These are phyloP conservation scores for Linanthus parryae DNA, from an alignment of 148 eudicot species.

Conservation along the genomic window DNA sequence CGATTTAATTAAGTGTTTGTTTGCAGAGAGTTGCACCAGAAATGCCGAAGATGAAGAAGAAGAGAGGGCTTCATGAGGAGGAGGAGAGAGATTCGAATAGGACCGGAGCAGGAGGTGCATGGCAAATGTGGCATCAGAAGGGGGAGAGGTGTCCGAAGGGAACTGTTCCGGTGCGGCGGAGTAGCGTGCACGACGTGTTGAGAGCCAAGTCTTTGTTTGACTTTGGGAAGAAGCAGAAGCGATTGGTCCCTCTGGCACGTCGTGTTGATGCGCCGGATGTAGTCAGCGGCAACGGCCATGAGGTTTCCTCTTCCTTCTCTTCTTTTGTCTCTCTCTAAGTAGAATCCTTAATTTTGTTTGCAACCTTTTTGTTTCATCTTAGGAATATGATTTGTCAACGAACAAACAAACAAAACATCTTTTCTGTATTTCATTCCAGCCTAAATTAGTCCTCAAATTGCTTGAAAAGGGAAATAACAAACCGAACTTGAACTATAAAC, in stretches of 20 bases:
- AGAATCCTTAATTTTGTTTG: no score
- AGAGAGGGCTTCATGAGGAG: conserved; percentile 5
- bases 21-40: conserved; percentile 58
- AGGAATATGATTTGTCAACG: no score
- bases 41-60: conserved; percentile 42
- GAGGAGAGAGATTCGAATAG: conserved; percentile 13
- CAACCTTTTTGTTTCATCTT: no score
- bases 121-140: conserved; percentile 88
- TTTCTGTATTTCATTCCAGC: no score
- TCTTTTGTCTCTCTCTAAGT: no score
- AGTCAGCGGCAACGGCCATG: conserved; percentile 87
- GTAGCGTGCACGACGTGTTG: conserved; percentile 65
- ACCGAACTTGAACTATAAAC: no score
- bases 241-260: conserved; percentile 20
- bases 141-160: conserved; percentile 74
- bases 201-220: conserved; percentile 87
- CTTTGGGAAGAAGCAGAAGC: conserved; percentile 64
- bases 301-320: conserved; percentile 34
- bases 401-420: no score
- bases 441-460: no score
- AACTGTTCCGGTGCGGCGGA: conserved; percentile 78
- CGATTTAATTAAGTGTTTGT: background rate
- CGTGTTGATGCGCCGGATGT: conserved; percentile 74
- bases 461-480: no score
- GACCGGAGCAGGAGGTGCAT: conserved; percentile 23